Base-by-base conservation (phyloP, 441 rosid genomes). In the Codiaeum variegatum region DNA sequence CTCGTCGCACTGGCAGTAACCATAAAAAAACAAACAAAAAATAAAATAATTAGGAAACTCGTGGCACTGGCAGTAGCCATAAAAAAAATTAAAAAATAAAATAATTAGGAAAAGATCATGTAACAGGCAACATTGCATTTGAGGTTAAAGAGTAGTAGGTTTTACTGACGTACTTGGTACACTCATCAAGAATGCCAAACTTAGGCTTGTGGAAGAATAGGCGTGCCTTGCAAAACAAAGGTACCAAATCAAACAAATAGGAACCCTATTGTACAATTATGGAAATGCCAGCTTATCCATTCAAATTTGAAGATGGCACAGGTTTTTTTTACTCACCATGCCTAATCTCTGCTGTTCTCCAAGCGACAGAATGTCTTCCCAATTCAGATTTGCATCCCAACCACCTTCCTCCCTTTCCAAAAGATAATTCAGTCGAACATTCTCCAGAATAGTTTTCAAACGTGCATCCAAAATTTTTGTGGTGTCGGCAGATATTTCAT, bases 311-410 rank as follows among this genome's bases (percentile, higher is more conserved):
- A 66, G 38, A 61, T 71, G 72, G 21, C 24, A 62, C 21, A 66
- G 18, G 44, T 19, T 54, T 63, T 42, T 47, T 44, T 58, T 64
- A 80, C 85, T 81, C 73, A 96, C 99, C 99, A 96, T 91, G 78
- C 99, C 98, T 73, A 96, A 80, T 80, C 99, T 88, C 80, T 96
- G 99, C 83, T 96, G 99, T 78, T 96, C 99, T 54, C 99, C 99
- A 7, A 96, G 97, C 71, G 99, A 96, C 28, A 93, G 90, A 67
- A 83, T 87, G 76, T 96, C 98, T 83, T 93, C 97, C 99, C 98
- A 96, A 75, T 91, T 93, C 61, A 78, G 75, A 71, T 76, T 78
- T 56, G 98, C 89, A 82, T 93, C 97, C 98, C 97, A 96, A 62
- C 94, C 94, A 71, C 87, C 86, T 78, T 83, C 92, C 70, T 87